Evolutionary conservation across 2,329 filamentous ascomycete genomes (phyloP).

Genomic region (Calonectria multiphialidica): DNA sequence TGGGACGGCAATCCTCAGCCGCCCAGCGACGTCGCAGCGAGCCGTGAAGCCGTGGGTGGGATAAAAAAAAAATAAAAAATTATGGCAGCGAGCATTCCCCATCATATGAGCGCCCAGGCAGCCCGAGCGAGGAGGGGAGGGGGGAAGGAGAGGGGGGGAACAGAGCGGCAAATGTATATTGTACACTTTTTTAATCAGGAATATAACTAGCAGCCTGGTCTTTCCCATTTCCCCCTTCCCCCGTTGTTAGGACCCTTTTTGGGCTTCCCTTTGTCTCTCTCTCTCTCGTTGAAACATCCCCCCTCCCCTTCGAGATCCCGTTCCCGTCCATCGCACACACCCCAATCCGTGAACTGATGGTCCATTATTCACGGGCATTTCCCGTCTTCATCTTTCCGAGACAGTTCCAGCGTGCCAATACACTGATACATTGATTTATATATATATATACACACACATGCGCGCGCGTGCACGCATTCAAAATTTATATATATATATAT

Average conservation of each 20-base stretch:
- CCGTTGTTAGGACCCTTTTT: neutral
- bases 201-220: slow-evolving; percentile 2
- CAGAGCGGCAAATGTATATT: neutral
- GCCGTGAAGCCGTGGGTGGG: slow-evolving; percentile 5
- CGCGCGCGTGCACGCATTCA: too few relatives aligned
- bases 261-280: neutral
- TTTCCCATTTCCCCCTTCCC: neutral
- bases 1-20: slow-evolving; percentile 20
- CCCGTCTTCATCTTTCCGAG: neutral
- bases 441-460: too few relatives aligned
- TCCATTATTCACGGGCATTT: neutral
- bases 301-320: neutral
- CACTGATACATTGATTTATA: too few relatives aligned
- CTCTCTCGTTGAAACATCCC: slow-evolving; percentile 6
- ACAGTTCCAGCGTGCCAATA: neutral
- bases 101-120: neutral
- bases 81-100: neutral
- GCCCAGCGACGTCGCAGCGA: neutral
- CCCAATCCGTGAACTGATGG: neutral
- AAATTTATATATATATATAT: too few relatives aligned
- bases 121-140: neutral
- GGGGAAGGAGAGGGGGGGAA: neutral
- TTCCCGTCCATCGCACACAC: neutral
- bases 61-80: neutral
- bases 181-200: neutral